Percentiles rank a stretch among this genome's conserved stretches.
Evolutionary conservation across 768 basidiomycete genomes (phyloP).

Genomic region (Trametes punicea): DNA sequence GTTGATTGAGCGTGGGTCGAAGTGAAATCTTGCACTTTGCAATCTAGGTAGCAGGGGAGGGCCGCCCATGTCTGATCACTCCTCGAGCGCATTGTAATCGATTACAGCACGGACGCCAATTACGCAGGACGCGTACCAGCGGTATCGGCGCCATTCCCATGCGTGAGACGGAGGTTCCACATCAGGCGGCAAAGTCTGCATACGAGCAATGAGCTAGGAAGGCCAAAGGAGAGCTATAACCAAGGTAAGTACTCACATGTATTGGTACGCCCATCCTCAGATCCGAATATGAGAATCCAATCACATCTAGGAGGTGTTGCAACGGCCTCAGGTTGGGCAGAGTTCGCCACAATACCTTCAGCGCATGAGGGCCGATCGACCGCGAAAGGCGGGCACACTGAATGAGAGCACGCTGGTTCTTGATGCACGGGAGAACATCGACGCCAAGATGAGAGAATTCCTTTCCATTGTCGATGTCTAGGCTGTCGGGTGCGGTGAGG

Average conservation of each 20-base stretch:
- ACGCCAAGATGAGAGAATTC: constrained; percentile 1
- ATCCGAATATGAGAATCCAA: constrained; percentile 3
- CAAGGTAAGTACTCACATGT: neutral
- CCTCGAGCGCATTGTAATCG: constrained; percentile 5
- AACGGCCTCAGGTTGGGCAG: neutral
- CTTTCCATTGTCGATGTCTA: neutral
- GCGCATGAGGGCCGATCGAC: neutral
- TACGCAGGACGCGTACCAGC: constrained; percentile 9
- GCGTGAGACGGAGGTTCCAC: neutral
- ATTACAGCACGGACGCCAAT: neutral
- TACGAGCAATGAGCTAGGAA: neutral
- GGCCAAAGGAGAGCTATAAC: neutral
- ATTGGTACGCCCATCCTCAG: neutral
- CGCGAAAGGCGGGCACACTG: constrained; percentile 2
- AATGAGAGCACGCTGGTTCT: neutral
- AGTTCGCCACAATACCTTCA: constrained; percentile 7
- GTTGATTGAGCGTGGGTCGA: neutral
- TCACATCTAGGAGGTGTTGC: neutral
- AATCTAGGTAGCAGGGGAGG: neutral
- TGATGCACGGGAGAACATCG: neutral
- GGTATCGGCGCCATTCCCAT: constrained; percentile 1
- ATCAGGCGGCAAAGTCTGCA: neutral
- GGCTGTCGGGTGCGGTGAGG: neutral
- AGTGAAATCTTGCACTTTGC: neutral
- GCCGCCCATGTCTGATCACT: constrained; percentile 5